Evolutionary conservation across 176 grass and related monocot species (phyloP).

Genomic region (Rhynchospora tenuis): DNA sequence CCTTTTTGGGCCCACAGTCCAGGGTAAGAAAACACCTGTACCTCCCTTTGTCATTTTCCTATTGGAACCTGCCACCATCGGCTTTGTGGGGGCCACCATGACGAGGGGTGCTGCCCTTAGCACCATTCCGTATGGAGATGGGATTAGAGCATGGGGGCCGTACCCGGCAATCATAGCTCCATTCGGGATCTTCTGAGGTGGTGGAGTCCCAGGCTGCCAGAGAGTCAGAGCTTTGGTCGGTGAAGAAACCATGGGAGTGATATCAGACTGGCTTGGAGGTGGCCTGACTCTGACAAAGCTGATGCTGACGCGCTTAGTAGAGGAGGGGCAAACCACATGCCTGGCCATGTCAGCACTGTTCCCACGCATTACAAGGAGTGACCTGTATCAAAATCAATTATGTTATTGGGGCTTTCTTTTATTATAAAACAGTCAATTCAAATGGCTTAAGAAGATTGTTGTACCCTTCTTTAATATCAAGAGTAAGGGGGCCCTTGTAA

Average conservation of each 20-base stretch:
- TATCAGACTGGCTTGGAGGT: slow-evolving; percentile 37
- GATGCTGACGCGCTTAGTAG: slow-evolving; percentile 77
- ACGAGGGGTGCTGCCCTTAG: slow-evolving; percentile 67
- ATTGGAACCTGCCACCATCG: slow-evolving; percentile 46
- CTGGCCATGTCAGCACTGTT: slow-evolving; percentile 96
- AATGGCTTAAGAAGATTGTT: background rate
- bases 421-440: background rate
- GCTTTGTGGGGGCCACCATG: slow-evolving; percentile 46
- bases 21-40: slow-evolving; percentile 95
- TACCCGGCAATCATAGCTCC: slow-evolving; percentile 41
- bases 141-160: slow-evolving; percentile 52
- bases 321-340: slow-evolving; percentile 79
- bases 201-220: slow-evolving; percentile 51
- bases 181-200: slow-evolving; percentile 28
- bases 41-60: slow-evolving; percentile 61
- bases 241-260: slow-evolving; percentile 36
- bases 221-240: slow-evolving; percentile 64
- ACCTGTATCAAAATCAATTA: slow-evolving; percentile 37
- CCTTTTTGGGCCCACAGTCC: slow-evolving; percentile 82
- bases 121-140: slow-evolving; percentile 64
- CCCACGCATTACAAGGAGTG: slow-evolving; percentile 92
- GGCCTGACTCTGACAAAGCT: slow-evolving; percentile 71
- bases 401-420: background rate
- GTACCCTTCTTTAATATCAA: slow-evolving; percentile 91
- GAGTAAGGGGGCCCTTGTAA: slow-evolving; percentile 83